Evolutionary conservation across 139 green algal species (phyloP).

Genomic region (Picochlorum sp.): DNA sequence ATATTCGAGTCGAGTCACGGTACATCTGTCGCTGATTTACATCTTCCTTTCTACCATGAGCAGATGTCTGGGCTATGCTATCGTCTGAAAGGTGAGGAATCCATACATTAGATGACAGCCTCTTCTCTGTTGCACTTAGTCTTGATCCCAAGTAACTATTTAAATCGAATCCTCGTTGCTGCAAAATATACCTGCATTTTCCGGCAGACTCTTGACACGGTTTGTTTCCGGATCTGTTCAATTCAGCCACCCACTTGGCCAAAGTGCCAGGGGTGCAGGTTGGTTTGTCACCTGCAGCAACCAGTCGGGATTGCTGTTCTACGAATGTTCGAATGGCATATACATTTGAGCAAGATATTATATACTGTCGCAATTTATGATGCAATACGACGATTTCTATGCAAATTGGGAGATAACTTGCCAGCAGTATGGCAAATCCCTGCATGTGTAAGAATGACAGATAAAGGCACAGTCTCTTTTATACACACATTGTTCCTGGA

Average conservation of each 20-base stretch:
- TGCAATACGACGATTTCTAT: too few relatives aligned
- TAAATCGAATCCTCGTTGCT: conserved; percentile 14
- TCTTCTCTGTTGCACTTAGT: not conserved
- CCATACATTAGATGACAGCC: not conserved
- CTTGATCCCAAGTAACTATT: not conserved
- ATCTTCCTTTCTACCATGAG: too few relatives aligned
- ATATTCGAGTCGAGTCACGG: too few relatives aligned
- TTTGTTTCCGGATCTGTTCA: not conserved
- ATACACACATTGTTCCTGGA: not conserved
- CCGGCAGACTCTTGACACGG: not conserved
- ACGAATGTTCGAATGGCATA: not conserved
- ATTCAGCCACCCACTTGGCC: conserved; percentile 2
- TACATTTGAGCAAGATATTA: not conserved
- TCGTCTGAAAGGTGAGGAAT: not conserved
- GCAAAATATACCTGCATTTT: conserved; percentile 3
- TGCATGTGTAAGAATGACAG: too few relatives aligned
- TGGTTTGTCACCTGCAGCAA: conserved; percentile 17
- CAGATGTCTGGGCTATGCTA: too few relatives aligned
- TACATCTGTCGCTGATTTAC: too few relatives aligned
- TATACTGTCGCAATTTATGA: too few relatives aligned
- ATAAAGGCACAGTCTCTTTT: not conserved
- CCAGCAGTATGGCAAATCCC: too few relatives aligned
- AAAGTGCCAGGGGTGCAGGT: conserved; percentile 9
- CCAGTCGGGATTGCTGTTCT: conserved; percentile 13
- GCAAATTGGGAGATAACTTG: too few relatives aligned